Base-by-base conservation (phyloP, 768 basidiomycete genomes). In the Arthromyces matolae region DNA sequence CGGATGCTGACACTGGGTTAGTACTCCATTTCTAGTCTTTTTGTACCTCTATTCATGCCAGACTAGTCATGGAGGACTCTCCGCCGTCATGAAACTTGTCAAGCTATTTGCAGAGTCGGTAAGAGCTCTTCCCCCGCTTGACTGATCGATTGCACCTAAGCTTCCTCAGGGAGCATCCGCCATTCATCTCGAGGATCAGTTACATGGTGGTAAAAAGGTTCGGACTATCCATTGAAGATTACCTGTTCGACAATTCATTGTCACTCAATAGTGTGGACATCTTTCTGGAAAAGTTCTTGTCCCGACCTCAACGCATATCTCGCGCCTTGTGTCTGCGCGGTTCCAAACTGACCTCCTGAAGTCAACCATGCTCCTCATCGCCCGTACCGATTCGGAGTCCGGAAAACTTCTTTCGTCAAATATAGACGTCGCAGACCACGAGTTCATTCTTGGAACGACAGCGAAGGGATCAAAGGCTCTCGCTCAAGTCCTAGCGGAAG, bases 41-140 rank as follows among this genome's bases (percentile, higher is more conserved):
- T 35, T 14, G 33, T 32, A 14, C 20, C 25, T 39, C n/a, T 27
- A 35, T 42, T 42, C 44, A 58, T 49, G 56, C 12, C 34, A 25
- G 25, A 20, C 25, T 45, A 94, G 93, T 25, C 93, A 95, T 58
- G 94, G 94, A 39, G 93, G 93, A 14, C 74, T 86, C n/a, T 92
- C 92, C 16, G 80, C 92, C 12, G 89, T 95, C 42, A 92, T 97
- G 87, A 97, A 96, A 70, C 78, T 97, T 7, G 82, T 82, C 29
- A 97, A 96, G 61, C 75, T 93, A 18, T 95, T 97, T 58, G 93
- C 90, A n/a, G 94, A 96, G 72, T 86, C 88, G 43, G 86, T 86
- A 59, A 64, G 37, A 45, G n/a, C n/a, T 45, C 33, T 27, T 10
- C 22, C 36, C 12, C 27, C 18, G 10, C 36, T 12, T 19, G 13